These are phyloP conservation scores for Pezicula rhizophila DNA, from an alignment of 2,329 filamentous ascomycete genomes.

Conservation along the genomic window DNA sequence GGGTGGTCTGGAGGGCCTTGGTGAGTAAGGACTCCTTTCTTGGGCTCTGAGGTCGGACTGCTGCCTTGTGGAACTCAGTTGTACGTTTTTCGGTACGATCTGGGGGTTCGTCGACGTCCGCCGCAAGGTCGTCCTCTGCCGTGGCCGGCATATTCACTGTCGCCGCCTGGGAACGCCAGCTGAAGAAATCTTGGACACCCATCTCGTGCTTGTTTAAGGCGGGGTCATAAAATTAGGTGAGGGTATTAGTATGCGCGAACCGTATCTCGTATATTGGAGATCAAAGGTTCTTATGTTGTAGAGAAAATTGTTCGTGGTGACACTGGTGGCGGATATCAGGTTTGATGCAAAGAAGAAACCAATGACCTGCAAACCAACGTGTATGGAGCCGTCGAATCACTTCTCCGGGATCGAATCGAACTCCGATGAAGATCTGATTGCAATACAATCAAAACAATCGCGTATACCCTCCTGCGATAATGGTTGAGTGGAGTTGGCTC, in stretches of 20 bases:
- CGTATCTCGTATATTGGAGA: not conserved
- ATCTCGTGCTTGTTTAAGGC: slow-evolving; percentile 15
- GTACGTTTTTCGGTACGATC: slow-evolving; percentile 39
- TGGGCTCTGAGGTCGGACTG: slow-evolving; percentile 41
- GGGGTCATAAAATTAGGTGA: slow-evolving; percentile 7
- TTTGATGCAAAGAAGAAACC: no score
- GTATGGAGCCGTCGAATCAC: not conserved
- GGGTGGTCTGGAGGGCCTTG: slow-evolving; percentile 66
- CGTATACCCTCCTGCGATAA: slow-evolving; percentile 7
- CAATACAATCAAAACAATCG: not conserved
- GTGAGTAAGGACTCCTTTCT: slow-evolving; percentile 80
- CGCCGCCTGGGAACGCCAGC: slow-evolving; percentile 37
- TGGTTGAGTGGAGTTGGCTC: slow-evolving; percentile 15
- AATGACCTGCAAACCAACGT: not conserved
- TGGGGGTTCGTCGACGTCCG: slow-evolving; percentile 85
- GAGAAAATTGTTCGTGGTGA: no score
- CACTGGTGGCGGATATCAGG: no score
- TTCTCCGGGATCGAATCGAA: not conserved
- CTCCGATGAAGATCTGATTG: not conserved
- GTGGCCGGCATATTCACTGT: slow-evolving; percentile 24
- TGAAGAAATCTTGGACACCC: slow-evolving; percentile 33
- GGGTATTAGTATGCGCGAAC: not conserved
- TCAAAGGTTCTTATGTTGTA: no score
- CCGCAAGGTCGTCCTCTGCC: slow-evolving; percentile 57
- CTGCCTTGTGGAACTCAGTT: slow-evolving; percentile 26